phyloP scores from a whole-genome alignment of 768 basidiomycete species.

The Mycena vitilis region DNA sequence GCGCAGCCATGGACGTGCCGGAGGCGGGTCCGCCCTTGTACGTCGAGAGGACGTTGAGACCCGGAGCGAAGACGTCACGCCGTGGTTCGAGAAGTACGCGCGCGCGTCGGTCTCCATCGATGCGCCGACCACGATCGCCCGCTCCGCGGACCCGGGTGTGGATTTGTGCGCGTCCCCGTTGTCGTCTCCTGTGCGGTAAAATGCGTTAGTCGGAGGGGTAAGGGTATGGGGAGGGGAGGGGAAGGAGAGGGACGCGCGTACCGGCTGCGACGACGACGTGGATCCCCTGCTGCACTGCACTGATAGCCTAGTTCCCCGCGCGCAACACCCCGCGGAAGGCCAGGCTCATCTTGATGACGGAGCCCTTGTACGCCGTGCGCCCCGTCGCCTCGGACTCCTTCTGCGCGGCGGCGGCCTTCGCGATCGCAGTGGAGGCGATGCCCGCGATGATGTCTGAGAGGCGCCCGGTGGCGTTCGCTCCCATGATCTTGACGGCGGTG shows the following conservation, averaged over 20 bases:
- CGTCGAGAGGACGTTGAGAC: constrained; percentile 90
- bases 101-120: constrained; percentile 83
- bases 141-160: constrained; percentile 89
- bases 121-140: constrained; percentile 95
- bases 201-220: neutral
- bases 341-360: constrained; percentile 97
- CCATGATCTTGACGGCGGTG: constrained; percentile 91
- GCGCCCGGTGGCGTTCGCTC: constrained; percentile 90
- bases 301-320: constrained; percentile 85
- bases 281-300: constrained; percentile 85
- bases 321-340: constrained; percentile 89
- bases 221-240: neutral
- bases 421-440: constrained; percentile 79
- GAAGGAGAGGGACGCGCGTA: constrained; percentile 54
- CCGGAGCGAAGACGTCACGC: constrained; percentile 91
- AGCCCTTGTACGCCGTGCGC: constrained; percentile 88
- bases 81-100: constrained; percentile 93
- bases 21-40: constrained; percentile 74
- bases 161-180: constrained; percentile 90
- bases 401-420: constrained; percentile 70
- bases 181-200: constrained; percentile 66
- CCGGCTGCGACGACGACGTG: constrained; percentile 98
- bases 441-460: constrained; percentile 95
- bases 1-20: constrained; percentile 95
- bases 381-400: constrained; percentile 79